Conservation (phyloP, 2,329 filamentous ascomycete species). For the Stagonosporopsis vannaccii region DNA sequence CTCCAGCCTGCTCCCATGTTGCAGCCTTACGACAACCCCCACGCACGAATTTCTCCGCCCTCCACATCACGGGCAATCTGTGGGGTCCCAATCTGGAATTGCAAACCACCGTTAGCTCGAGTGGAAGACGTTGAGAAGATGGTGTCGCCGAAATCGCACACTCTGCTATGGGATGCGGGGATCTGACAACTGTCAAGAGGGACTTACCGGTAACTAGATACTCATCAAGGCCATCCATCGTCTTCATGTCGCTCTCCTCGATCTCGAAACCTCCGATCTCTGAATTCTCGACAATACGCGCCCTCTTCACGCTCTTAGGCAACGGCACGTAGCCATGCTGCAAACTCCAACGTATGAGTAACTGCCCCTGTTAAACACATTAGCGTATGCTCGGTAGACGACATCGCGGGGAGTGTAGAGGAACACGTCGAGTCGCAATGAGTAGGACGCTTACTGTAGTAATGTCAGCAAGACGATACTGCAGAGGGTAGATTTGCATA, state of each 20-base stretch:
- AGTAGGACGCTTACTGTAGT: slow-evolving; percentile 6
- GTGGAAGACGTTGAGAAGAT: slow-evolving; percentile 13
- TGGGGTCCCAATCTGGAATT: slow-evolving; percentile 56
- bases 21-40: slow-evolving; percentile 28
- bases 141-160: slow-evolving; percentile 24
- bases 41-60: slow-evolving; percentile 27
- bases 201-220: slow-evolving; percentile 67
- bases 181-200: slow-evolving; percentile 7
- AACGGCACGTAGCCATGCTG: slow-evolving; percentile 77
- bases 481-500: not conserved
- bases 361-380: slow-evolving; percentile 54
- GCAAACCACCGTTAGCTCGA: slow-evolving; percentile 24
- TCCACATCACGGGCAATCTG: slow-evolving; percentile 45
- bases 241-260: slow-evolving; percentile 66
- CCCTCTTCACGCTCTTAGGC: slow-evolving; percentile 72
- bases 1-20: slow-evolving; percentile 11
- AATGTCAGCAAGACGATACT: slow-evolving; percentile 3
- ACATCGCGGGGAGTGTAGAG: not conserved
- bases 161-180: not conserved
- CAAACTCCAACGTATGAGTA: slow-evolving; percentile 79
- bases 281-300: slow-evolving; percentile 71
- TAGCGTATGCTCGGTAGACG: not conserved
- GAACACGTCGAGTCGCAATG: not conserved
- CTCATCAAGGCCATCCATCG: slow-evolving; percentile 72
- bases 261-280: slow-evolving; percentile 68